phyloP scores from a whole-genome alignment of 2,329 filamentous ascomycete species.

The Fusarium nygamai region DNA sequence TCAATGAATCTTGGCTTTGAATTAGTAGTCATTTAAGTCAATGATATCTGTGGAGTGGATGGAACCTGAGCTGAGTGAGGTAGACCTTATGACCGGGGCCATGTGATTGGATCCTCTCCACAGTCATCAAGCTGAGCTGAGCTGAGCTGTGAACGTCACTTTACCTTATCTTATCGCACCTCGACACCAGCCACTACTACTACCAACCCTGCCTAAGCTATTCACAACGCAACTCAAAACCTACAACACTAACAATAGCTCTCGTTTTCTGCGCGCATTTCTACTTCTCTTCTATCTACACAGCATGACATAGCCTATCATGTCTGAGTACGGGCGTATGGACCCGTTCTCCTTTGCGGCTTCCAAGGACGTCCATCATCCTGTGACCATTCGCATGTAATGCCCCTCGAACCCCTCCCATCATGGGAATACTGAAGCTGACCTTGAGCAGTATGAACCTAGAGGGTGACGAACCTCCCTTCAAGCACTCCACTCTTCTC shows the following conservation, averaged over 20 bases:
- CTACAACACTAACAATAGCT: neutral
- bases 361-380: conserved; percentile 83
- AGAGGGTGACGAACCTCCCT: conserved; percentile 55
- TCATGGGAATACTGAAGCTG: conserved; percentile 9
- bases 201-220: neutral
- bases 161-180: conserved; percentile 24
- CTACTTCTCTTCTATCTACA: neutral
- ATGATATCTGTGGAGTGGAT: neutral
- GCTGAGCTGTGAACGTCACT: neutral
- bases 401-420: neutral
- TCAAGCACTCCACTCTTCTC: conserved; percentile 74
- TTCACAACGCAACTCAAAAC: conserved; percentile 11
- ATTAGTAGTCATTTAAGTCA: neutral
- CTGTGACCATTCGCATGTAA: conserved; percentile 73
- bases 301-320: conserved; percentile 46
- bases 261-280: neutral
- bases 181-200: neutral
- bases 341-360: conserved; percentile 96
- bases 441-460: conserved; percentile 56
- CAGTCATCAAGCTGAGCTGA: neutral
- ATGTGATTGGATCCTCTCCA: neutral
- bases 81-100: neutral
- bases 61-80: neutral
- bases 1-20: neutral
- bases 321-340: conserved; percentile 67